Conservation (phyloP, 331 rosid species). For the Pyracantha coccinea region DNA sequence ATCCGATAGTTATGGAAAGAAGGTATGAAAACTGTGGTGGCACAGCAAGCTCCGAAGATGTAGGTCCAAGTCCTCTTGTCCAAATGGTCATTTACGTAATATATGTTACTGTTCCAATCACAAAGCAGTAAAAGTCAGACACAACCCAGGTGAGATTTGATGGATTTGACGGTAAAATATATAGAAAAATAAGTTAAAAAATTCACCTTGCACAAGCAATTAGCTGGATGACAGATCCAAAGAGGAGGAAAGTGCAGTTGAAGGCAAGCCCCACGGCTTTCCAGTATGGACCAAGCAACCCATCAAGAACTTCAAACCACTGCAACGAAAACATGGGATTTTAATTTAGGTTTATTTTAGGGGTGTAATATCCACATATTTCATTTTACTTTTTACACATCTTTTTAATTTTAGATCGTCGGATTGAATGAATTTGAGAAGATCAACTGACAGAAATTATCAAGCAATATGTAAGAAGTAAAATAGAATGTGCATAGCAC, state of each 20-base stretch:
- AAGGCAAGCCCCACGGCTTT: constrained; percentile 83
- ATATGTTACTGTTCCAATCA: constrained; percentile 60
- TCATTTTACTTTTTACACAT: too few relatives aligned
- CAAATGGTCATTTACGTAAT: constrained; percentile 84
- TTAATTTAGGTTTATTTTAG: background rate
- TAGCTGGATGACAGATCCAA: constrained; percentile 96
- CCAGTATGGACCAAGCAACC: constrained; percentile 83
- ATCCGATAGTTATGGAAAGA: constrained; percentile 92
- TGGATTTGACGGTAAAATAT: background rate
- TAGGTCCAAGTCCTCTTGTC: constrained; percentile 98
- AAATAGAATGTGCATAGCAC: too few relatives aligned
- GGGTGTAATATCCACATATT: too few relatives aligned
- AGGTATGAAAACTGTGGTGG: constrained; percentile 94
- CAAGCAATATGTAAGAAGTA: too few relatives aligned
- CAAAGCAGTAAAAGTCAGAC: background rate
- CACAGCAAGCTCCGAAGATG: constrained; percentile 98
- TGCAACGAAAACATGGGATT: constrained; percentile 20
- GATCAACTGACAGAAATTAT: too few relatives aligned
- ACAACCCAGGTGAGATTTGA: constrained; percentile 13
- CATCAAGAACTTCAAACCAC: constrained; percentile 99
- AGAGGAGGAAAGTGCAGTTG: constrained; percentile 92
- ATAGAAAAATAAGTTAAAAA: background rate
- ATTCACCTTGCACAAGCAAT: constrained; percentile 91
- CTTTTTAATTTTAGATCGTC: too few relatives aligned
- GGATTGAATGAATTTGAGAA: too few relatives aligned